These are phyloP conservation scores for Fusarium floridanum DNA, from an alignment of 2,329 filamentous ascomycete species.

Conservation along the genomic window DNA sequence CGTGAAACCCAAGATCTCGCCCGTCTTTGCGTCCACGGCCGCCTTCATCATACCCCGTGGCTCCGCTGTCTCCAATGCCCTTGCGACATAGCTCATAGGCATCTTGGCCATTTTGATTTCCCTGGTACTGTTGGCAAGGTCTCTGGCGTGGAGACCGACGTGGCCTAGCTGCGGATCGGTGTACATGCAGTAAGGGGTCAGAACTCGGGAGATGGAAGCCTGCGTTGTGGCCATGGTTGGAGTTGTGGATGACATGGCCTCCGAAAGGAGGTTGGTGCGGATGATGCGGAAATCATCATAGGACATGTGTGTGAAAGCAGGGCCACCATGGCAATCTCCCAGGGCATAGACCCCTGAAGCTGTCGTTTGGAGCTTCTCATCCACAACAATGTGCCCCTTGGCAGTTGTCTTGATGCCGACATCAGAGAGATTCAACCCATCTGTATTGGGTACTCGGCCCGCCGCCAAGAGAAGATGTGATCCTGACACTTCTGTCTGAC, in stretches of 20 bases:
- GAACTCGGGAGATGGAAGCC: conserved; percentile 45
- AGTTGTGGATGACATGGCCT: conserved; percentile 39
- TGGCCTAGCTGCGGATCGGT: conserved; percentile 67
- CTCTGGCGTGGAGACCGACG: conserved; percentile 60
- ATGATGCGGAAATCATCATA: conserved; percentile 69
- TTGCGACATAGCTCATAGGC: conserved; percentile 65
- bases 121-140: conserved; percentile 47
- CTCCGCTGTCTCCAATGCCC: conserved; percentile 65
- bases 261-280: conserved; percentile 57
- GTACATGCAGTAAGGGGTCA: conserved; percentile 64
- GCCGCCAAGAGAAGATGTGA: conserved; percentile 65
- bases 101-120: conserved; percentile 60
- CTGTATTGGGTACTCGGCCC: conserved; percentile 64
- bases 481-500: conserved; percentile 48
- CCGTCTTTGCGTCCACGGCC: conserved; percentile 60
- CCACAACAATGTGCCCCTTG: conserved; percentile 59
- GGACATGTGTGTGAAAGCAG: conserved; percentile 68
- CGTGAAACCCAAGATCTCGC: conserved; percentile 65
- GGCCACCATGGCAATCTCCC: conserved; percentile 65
- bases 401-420: conserved; percentile 57
- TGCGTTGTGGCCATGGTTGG: conserved; percentile 45
- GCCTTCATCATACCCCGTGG: conserved; percentile 66
- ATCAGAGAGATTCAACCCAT: conserved; percentile 55
- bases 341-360: conserved; percentile 60
- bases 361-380: conserved; percentile 60